phyloP scores from a whole-genome alignment of 352 stramenopile species.

The Phytopythium delawarense region DNA sequence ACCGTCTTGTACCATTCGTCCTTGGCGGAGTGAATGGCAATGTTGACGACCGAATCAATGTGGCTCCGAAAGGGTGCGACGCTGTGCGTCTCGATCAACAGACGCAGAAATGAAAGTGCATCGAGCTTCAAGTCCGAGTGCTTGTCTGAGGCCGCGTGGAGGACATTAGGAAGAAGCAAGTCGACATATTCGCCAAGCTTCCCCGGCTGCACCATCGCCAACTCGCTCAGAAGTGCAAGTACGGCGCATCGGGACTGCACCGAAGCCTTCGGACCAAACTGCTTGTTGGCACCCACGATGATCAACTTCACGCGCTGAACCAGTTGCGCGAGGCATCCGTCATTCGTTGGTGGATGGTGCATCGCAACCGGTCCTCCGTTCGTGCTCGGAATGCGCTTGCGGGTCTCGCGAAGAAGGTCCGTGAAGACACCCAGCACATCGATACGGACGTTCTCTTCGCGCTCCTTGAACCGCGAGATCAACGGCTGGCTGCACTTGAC shows the following conservation, averaged over 20 bases:
- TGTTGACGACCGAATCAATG: conserved; percentile 75
- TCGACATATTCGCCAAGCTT: conserved; percentile 71
- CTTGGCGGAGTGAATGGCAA: conserved; percentile 87
- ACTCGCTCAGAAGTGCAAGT: conserved; percentile 79
- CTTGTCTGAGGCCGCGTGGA: conserved; percentile 85
- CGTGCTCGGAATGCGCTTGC: conserved; percentile 37
- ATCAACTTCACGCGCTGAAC: conserved; percentile 70
- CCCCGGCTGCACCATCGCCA: conserved; percentile 74
- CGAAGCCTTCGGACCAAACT: conserved; percentile 75
- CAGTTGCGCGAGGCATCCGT: conserved; percentile 47
- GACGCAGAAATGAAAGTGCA: conserved; percentile 90
- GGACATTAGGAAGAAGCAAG: conserved; percentile 72
- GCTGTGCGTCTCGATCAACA: conserved; percentile 91
- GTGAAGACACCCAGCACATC: conserved; percentile 96
- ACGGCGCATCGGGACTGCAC: conserved; percentile 77
- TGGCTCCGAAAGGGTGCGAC: conserved; percentile 73
- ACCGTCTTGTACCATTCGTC: conserved; percentile 99
- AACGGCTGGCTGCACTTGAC: conserved; percentile 76
- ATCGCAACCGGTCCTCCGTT: conserved; percentile 14
- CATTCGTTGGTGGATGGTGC: conserved; percentile 26
- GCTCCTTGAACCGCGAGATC: conserved; percentile 92
- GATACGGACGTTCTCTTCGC: conserved; percentile 98
- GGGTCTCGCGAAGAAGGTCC: conserved; percentile 83
- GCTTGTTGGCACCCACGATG: conserved; percentile 69
- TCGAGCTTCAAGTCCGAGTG: conserved; percentile 97